Evolutionary conservation across 176 grass and related monocot genomes (phyloP).

Genomic region (Oryza glumipatula): DNA sequence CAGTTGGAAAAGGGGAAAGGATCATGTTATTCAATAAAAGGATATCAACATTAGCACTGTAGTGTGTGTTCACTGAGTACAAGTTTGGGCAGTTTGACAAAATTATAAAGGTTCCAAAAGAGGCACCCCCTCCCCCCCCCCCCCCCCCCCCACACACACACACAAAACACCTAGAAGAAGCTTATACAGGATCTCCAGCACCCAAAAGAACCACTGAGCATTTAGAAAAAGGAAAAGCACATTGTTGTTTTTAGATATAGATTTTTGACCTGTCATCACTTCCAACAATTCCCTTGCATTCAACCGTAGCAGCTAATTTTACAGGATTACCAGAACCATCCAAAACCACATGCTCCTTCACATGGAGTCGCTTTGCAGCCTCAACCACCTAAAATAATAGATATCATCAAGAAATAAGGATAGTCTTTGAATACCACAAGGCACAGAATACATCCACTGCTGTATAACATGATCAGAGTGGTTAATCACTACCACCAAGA

Average conservation of each 20-base stretch:
- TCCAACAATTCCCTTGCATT: conserved; percentile 98
- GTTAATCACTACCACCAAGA: background rate
- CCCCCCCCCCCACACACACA: too few species aligned
- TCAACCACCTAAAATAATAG: conserved; percentile 74
- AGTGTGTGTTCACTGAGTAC: too few species aligned
- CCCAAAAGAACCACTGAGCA: too few species aligned
- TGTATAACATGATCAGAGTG: background rate
- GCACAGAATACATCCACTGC: background rate
- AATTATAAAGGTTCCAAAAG: too few species aligned
- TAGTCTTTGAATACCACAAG: background rate
- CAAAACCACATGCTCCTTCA: conserved; percentile 90
- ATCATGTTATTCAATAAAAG: background rate
- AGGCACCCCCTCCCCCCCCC: too few species aligned
- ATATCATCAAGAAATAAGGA: background rate
- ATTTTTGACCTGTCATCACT: conserved; percentile 85
- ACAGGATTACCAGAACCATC: conserved; percentile 94
- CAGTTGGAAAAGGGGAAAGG: conserved; percentile 1
- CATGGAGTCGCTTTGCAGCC: conserved; percentile 83
- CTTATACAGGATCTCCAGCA: too few species aligned
- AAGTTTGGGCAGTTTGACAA: too few species aligned
- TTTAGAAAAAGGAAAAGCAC: too few species aligned
- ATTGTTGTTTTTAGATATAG: conserved; percentile 25
- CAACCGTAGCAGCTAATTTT: conserved; percentile 95
- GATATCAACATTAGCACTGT: background rate
- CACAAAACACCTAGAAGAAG: too few species aligned